phyloP scores from a whole-genome alignment of 441 rosid species.

The Gossypium lobatum region DNA sequence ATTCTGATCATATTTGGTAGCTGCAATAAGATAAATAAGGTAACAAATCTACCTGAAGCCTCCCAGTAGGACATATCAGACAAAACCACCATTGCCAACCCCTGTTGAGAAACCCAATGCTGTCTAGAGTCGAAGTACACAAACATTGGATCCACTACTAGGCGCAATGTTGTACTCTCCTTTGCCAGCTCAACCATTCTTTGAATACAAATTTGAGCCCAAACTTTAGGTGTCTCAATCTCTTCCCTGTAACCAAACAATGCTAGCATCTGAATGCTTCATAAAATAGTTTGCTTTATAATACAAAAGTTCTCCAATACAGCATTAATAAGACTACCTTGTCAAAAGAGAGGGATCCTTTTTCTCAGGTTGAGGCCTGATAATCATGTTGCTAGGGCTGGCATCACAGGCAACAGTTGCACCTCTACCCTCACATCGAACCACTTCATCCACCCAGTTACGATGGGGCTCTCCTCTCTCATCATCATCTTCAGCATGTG shows the following conservation, averaged over 20 bases:
- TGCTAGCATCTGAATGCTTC: neutral
- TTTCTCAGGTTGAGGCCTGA: conserved; percentile 57
- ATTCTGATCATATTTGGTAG: neutral
- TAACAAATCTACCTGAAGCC: conserved; percentile 48
- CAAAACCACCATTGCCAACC: conserved; percentile 70
- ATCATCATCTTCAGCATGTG: conserved; percentile 33
- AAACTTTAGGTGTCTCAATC: conserved; percentile 71
- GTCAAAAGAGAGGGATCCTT: conserved; percentile 83
- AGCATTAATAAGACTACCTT: conserved; percentile 33
- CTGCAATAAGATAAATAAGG: neutral
- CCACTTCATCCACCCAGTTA: conserved; percentile 97
- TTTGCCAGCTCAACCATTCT: conserved; percentile 86
- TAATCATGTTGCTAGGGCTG: conserved; percentile 48
- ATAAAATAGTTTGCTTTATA: neutral
- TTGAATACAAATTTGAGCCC: conserved; percentile 95
- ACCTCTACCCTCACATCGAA: conserved; percentile 83
- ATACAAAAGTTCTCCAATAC: neutral
- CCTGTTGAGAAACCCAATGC: conserved; percentile 76
- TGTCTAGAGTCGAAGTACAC: conserved; percentile 66
- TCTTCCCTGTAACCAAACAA: conserved; percentile 58
- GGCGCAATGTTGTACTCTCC: conserved; percentile 82
- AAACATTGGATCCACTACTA: conserved; percentile 78
- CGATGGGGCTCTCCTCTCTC: conserved; percentile 63
- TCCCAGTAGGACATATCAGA: conserved; percentile 84
- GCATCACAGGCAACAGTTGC: conserved; percentile 34